A percentile compares a stretch with the other conserved stretches of the same genome.
phyloP scores from a whole-genome alignment of 768 basidiomycete species.

The Amanita phalloides region DNA sequence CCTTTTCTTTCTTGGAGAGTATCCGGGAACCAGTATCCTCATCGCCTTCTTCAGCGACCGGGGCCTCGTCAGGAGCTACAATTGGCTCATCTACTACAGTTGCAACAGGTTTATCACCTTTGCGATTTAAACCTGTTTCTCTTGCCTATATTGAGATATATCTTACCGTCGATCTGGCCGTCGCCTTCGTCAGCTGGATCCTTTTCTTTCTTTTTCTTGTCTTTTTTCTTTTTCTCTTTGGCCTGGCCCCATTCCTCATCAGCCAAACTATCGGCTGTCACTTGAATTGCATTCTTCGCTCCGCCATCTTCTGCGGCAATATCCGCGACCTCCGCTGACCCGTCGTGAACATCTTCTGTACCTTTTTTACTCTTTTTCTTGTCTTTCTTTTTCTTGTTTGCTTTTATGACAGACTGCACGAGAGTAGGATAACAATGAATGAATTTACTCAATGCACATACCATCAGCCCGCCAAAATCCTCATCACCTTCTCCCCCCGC shows the following conservation, averaged over 20 bases:
- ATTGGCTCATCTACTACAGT: constrained; percentile 15
- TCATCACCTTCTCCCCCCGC: constrained; percentile 41
- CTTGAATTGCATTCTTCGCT: constrained; percentile 34
- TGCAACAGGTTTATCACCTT: constrained; percentile 14
- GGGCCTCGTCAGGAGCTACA: constrained; percentile 17
- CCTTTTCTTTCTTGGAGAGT: constrained; percentile 93
- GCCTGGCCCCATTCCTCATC: constrained; percentile 65
- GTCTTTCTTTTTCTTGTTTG: constrained; percentile 43
- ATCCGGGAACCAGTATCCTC: constrained; percentile 54
- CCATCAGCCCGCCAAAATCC: constrained; percentile 72
- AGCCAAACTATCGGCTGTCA: constrained; percentile 62
- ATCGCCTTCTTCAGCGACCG: constrained; percentile 38
- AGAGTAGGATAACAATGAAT: constrained; percentile 4
- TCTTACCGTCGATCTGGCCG: constrained; percentile 17
- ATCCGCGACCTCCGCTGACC: constrained; percentile 15
- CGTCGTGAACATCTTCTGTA: constrained; percentile 19
- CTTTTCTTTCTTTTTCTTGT: constrained; percentile 44
- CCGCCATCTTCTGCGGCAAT: constrained; percentile 14
- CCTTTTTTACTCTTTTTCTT: constrained; percentile 40
- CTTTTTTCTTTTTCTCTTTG: constrained; percentile 54
- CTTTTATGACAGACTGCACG: constrained; percentile 53
- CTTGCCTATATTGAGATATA: background rate
- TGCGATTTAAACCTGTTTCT: constrained; percentile 6
- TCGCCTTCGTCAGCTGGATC: constrained; percentile 28
- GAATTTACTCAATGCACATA: constrained; percentile 19